Evolutionary conservation across 106 monocot genomes (phyloP).

Genomic region (Dendrobium officinale): DNA sequence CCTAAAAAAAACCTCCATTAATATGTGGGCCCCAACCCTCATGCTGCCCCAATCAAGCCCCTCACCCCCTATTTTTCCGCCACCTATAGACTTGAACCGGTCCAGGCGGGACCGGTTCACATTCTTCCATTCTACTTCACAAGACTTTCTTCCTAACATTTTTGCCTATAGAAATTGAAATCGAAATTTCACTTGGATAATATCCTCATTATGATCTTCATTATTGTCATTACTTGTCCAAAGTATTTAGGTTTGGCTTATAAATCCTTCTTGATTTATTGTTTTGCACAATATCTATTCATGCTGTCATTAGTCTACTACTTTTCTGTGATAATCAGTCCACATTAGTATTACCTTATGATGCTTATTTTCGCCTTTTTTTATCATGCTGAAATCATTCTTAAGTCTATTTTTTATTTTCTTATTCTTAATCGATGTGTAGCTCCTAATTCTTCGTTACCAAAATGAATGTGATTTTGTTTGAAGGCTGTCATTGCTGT

Average conservation of each 20-base stretch:
- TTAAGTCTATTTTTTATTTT: background rate
- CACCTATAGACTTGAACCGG: too few relatives aligned
- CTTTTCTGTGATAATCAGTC: background rate
- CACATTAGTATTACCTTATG: background rate
- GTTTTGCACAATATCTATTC: background rate
- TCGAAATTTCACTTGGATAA: background rate
- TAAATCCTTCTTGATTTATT: background rate
- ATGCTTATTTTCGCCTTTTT: background rate
- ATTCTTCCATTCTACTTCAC: background rate
- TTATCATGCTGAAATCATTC: background rate
- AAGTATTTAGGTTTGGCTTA: background rate
- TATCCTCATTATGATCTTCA: background rate
- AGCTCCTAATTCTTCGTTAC: background rate
- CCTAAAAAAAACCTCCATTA: too few relatives aligned
- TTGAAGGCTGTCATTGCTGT: background rate
- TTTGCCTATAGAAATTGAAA: background rate
- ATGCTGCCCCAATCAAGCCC: too few relatives aligned
- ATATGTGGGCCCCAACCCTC: too few relatives aligned
- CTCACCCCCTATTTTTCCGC: too few relatives aligned
- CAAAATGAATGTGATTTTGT: background rate
- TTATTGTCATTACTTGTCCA: background rate
- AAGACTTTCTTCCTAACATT: background rate
- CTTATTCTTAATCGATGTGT: background rate
- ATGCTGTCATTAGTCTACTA: background rate
- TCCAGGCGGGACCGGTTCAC: too few relatives aligned